These are phyloP conservation scores for Lentinula sp. DNA, from an alignment of 768 basidiomycete genomes.

Conservation along the genomic window DNA sequence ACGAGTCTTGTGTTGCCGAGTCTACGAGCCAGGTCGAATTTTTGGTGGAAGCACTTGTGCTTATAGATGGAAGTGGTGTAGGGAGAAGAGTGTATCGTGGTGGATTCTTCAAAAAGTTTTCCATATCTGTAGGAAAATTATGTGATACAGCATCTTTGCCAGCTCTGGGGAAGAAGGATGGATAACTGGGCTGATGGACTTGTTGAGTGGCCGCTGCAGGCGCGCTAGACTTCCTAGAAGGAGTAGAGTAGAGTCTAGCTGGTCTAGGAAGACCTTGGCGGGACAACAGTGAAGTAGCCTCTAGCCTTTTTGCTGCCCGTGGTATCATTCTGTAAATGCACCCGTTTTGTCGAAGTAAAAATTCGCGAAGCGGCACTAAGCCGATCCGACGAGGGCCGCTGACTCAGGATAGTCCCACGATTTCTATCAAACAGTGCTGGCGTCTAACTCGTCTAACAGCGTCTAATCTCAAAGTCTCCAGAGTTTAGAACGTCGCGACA, in stretches of 20 bases:
- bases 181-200: slow-evolving; percentile 30
- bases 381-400: not conserved
- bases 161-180: slow-evolving; percentile 25
- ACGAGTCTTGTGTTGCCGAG: slow-evolving; percentile 58
- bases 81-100: slow-evolving; percentile 56
- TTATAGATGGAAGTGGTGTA: slow-evolving; percentile 53
- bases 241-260: slow-evolving; percentile 65
- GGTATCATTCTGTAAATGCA: slow-evolving; percentile 27
- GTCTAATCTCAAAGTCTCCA: too few relatives aligned
- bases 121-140: slow-evolving; percentile 29
- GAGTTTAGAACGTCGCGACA: too few relatives aligned
- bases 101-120: slow-evolving; percentile 43
- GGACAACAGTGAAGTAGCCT: slow-evolving; percentile 52
- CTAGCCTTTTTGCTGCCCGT: slow-evolving; percentile 29
- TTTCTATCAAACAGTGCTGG: too few relatives aligned
- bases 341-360: not conserved
- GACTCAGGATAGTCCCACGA: too few relatives aligned
- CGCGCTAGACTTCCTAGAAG: slow-evolving; percentile 49
- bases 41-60: slow-evolving; percentile 21
- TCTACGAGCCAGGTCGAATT: slow-evolving; percentile 58
- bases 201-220: slow-evolving; percentile 43
- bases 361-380: not conserved
- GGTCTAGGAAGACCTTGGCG: slow-evolving; percentile 65
- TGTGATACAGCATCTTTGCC: slow-evolving; percentile 5
- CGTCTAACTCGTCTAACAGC: too few relatives aligned